A percentile compares a stretch with the other conserved stretches of the same genome.
phyloP scores from a whole-genome alignment of 306 rosid species.

The Carpinus fangiana region DNA sequence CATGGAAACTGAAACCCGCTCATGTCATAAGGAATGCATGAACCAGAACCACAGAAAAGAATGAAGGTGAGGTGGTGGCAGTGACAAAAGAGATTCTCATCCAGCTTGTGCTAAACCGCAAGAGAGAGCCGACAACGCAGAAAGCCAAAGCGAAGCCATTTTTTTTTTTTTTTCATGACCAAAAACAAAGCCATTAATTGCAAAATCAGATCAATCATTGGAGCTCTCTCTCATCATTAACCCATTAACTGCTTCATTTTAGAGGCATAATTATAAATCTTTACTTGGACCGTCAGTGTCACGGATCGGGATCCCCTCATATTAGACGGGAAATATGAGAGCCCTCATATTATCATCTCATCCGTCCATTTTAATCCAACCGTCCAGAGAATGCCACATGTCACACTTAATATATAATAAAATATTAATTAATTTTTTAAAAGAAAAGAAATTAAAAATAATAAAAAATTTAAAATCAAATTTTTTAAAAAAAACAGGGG shows the following conservation, averaged over 20 bases:
- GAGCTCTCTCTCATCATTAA: slow-evolving; percentile 4
- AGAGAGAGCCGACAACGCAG: slow-evolving; percentile 23
- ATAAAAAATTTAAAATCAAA: no score
- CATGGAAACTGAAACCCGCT: not conserved
- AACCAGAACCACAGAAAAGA: not conserved
- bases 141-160: not conserved
- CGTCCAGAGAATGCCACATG: no score
- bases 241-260: not conserved
- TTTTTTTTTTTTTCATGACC: no score
- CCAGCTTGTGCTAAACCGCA: not conserved
- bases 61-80: not conserved
- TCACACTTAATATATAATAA: no score
- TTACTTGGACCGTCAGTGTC: not conserved
- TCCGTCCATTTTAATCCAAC: no score
- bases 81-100: not conserved
- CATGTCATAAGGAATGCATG: not conserved
- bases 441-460: no score
- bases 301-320: no score
- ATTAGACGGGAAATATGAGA: no score
- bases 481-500: no score
- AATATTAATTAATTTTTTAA: no score
- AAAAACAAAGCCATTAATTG: not conserved
- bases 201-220: slow-evolving; percentile 22
- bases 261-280: not conserved
- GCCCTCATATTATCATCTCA: no score